These are phyloP conservation scores for Fusarium proliferatum DNA, from an alignment of 2,329 filamentous ascomycete species.

Conservation along the genomic window DNA sequence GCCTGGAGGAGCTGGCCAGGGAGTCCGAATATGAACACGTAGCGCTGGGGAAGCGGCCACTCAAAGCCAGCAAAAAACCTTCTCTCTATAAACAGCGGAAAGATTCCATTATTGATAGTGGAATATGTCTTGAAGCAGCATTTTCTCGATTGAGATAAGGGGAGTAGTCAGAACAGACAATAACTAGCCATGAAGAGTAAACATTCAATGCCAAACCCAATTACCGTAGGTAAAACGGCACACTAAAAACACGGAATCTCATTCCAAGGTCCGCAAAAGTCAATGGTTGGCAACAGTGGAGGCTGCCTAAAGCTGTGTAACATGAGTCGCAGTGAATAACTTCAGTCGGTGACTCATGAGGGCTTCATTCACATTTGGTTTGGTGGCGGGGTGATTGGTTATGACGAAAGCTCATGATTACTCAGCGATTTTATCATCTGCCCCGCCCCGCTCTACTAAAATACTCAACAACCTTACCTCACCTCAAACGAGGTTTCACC, in stretches of 20 bases:
- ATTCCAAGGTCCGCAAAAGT: fast-evolving
- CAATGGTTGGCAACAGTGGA: neutral
- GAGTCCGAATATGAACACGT: neutral
- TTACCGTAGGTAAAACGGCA: too few species aligned
- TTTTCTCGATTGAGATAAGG: neutral
- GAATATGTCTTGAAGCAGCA: neutral
- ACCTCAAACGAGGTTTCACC: neutral
- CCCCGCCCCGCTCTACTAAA: conserved; percentile 22
- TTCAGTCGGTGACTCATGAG: neutral
- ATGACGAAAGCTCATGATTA: conserved; percentile 22
- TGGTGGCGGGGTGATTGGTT: neutral
- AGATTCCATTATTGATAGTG: too few species aligned
- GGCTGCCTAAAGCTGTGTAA: neutral
- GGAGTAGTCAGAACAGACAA: too few species aligned
- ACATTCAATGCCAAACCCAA: neutral
- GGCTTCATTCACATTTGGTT: neutral
- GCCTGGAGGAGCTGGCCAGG: neutral
- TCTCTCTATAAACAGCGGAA: fast-evolving
- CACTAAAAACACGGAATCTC: fast-evolving
- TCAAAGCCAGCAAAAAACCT: fast-evolving
- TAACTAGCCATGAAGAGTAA: neutral
- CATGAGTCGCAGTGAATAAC: neutral
- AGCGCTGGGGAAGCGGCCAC: neutral
- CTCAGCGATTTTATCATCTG: conserved; percentile 4
- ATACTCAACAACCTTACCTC: neutral